phyloP scores from a whole-genome alignment of 306 rosid species.

The Hylodesmum podocarpum region DNA sequence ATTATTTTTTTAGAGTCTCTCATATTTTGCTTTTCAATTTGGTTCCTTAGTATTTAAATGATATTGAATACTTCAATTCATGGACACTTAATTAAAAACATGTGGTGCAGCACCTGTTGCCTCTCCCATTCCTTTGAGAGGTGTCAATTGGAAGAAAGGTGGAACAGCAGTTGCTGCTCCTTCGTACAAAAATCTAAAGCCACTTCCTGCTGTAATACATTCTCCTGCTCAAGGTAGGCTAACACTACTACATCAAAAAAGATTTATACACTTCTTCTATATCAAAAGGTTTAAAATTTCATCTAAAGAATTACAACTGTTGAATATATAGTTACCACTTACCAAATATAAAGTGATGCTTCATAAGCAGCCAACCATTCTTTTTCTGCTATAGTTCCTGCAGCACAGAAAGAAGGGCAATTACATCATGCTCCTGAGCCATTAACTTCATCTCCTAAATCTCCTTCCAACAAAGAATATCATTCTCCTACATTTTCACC shows the following conservation, averaged over 20 bases:
- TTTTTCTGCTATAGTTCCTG: conserved; percentile 51
- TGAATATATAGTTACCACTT: neutral
- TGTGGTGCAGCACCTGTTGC: conserved; percentile 51
- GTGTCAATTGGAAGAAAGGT: conserved; percentile 22
- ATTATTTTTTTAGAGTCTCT: neutral
- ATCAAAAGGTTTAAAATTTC: neutral
- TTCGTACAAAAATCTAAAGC: conserved; percentile 35
- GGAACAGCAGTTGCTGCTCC: conserved; percentile 47
- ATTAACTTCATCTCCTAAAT: conserved; percentile 37
- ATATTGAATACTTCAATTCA: neutral
- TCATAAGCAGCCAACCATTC: neutral
- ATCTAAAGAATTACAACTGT: neutral
- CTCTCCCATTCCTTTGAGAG: conserved; percentile 56
- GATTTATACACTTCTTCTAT: neutral
- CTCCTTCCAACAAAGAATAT: conserved; percentile 37
- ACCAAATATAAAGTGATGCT: neutral
- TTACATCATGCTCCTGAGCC: conserved; percentile 43
- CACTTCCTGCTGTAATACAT: conserved; percentile 38
- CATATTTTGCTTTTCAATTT: neutral
- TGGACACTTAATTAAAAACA: conserved; percentile 11
- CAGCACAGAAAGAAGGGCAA: conserved; percentile 37
- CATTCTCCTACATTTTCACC: conserved; percentile 56
- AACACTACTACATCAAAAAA: too few relatives aligned
- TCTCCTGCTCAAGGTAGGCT: conserved; percentile 47
- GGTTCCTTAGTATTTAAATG: neutral